A percentile compares a stretch with the other conserved stretches of the same genome.
Conservation (phyloP, 2,329 filamentous ascomycete species). For the Pestalotiopsis fici region DNA sequence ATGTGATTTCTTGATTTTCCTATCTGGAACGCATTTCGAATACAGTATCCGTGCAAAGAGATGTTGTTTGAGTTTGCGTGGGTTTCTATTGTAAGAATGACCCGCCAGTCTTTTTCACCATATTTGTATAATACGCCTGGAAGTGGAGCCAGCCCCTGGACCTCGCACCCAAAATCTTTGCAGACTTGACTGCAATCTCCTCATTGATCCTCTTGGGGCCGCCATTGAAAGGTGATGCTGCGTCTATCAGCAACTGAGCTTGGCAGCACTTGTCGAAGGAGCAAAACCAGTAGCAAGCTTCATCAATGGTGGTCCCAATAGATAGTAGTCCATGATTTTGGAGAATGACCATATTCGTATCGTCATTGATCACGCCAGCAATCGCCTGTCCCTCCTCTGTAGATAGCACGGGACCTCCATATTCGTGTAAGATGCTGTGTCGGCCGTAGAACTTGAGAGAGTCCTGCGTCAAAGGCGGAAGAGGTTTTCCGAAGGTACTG, state of each 20-base stretch:
- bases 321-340: conserved; percentile 63
- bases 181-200: not conserved
- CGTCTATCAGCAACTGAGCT: conserved; percentile 32
- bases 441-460: conserved; percentile 55
- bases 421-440: conserved; percentile 56
- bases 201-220: not conserved
- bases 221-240: not conserved
- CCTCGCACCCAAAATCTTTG: not conserved
- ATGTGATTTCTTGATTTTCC: too few species aligned
- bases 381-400: conserved; percentile 56
- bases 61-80: too few species aligned
- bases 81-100: not conserved
- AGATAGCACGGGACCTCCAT: conserved; percentile 59
- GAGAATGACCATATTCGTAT: conserved; percentile 51
- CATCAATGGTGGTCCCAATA: conserved; percentile 61
- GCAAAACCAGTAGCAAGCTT: conserved; percentile 61
- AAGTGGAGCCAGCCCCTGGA: not conserved
- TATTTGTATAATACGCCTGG: not conserved
- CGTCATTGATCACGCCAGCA: conserved; percentile 52
- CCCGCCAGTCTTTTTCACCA: not conserved
- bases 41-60: too few species aligned
- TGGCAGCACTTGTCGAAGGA: conserved; percentile 32
- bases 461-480: conserved; percentile 55
- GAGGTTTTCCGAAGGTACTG: conserved; percentile 50
- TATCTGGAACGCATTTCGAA: too few species aligned